Conservation (phyloP, 2,329 filamentous ascomycete genomes). For the Nemania bipapillata region DNA sequence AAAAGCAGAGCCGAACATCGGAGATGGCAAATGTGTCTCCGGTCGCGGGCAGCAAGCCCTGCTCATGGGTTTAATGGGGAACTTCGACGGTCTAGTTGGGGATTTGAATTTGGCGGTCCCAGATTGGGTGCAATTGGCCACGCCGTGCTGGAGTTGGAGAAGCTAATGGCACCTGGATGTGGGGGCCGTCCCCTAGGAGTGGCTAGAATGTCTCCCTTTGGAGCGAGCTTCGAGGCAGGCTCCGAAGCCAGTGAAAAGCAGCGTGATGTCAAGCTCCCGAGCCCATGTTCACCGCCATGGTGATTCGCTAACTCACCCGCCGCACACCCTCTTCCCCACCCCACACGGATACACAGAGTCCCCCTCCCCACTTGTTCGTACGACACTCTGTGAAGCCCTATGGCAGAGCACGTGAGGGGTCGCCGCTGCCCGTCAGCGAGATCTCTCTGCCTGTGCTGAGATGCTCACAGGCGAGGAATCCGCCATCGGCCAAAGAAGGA, state of each 20-base stretch:
- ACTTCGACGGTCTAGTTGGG: not conserved
- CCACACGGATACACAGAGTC: no score
- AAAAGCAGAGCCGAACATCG: slow-evolving; percentile 45
- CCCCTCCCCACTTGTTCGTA: slow-evolving; percentile 23
- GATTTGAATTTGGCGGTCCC: slow-evolving; percentile 42
- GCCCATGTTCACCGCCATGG: slow-evolving; percentile 14
- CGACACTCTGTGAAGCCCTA: slow-evolving; percentile 14
- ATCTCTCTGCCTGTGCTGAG: slow-evolving; percentile 18
- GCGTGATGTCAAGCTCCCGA: slow-evolving; percentile 33
- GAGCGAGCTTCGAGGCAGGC: not conserved
- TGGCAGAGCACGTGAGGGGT: slow-evolving; percentile 44
- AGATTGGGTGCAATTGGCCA: slow-evolving; percentile 39
- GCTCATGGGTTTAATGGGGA: slow-evolving; percentile 12
- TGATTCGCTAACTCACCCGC: slow-evolving; percentile 14
- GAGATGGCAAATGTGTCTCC: slow-evolving; percentile 44
- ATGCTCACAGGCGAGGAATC: not conserved
- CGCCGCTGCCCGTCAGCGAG: slow-evolving; percentile 43
- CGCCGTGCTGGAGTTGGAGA: slow-evolving; percentile 20
- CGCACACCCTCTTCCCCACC: slow-evolving; percentile 14
- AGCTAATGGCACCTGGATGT: slow-evolving; percentile 26
- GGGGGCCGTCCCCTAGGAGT: not conserved
- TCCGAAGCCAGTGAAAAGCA: slow-evolving; percentile 1
- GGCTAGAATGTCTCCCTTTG: no score
- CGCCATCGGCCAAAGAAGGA: not conserved
- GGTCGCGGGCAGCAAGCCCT: slow-evolving; percentile 43